Percentiles rank a stretch among this genome's conserved stretches.
Evolutionary conservation across 2,329 filamentous ascomycete species (phyloP).

Genomic region (Sarocladium brachiariae): DNA sequence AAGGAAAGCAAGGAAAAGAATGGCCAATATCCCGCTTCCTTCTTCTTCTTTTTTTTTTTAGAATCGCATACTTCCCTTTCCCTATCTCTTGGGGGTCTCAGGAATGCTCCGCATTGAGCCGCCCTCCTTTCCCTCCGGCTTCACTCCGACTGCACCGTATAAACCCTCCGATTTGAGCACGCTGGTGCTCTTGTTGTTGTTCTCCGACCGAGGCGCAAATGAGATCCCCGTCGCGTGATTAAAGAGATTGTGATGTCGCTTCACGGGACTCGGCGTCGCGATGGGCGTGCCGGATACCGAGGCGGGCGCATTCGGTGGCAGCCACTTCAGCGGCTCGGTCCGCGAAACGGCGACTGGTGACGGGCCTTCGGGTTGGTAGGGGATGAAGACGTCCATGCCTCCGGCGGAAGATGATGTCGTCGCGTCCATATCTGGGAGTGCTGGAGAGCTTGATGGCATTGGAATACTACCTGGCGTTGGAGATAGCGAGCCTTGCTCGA

Average conservation of each 20-base stretch:
- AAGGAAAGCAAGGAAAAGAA: neutral
- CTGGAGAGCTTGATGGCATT: constrained; percentile 24
- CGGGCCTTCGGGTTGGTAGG: constrained; percentile 50
- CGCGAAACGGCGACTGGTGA: constrained; percentile 25
- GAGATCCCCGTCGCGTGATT: constrained; percentile 39
- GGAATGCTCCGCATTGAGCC: neutral
- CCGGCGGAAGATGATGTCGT: neutral
- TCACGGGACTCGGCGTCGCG: constrained; percentile 27
- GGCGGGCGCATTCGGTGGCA: constrained; percentile 40
- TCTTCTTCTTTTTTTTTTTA: neutral
- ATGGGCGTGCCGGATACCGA: constrained; percentile 26
- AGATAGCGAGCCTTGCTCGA: constrained; percentile 1
- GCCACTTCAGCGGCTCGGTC: constrained; percentile 40
- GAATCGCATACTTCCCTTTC: neutral
- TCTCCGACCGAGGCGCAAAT: constrained; percentile 30
- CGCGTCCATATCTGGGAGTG: constrained; percentile 17
- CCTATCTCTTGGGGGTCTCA: neutral
- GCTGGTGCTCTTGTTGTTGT: neutral
- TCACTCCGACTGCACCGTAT: neutral
- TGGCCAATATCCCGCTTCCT: no score
- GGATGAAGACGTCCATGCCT: constrained; percentile 39
- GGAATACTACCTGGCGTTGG: constrained; percentile 1
- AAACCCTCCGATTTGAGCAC: constrained; percentile 5
- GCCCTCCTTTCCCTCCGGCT: neutral
- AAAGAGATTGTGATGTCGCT: constrained; percentile 27